Evolutionary conservation across 225 moss, liverwort and hornwort species (phyloP).

Genomic region (Polytrichum formosum): DNA sequence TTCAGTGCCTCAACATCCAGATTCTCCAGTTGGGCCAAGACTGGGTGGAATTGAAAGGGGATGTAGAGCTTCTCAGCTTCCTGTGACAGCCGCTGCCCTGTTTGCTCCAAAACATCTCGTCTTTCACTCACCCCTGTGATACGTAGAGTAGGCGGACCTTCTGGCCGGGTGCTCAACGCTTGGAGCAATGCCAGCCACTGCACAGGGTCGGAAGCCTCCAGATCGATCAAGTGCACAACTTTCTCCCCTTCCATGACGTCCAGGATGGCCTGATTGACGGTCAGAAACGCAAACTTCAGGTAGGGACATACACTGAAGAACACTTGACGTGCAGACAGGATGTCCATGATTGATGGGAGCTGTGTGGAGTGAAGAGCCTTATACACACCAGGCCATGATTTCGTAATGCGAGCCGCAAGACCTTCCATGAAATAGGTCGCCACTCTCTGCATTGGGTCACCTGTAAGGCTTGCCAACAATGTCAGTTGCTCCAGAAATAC

Average conservation of each 20-base stretch:
- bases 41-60: conserved; percentile 37
- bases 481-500: conserved; percentile 47
- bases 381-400: conserved; percentile 50
- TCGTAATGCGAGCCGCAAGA: conserved; percentile 41
- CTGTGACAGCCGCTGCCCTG: conserved; percentile 36
- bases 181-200: conserved; percentile 53
- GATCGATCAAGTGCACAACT: conserved; percentile 43
- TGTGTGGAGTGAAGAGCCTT: conserved; percentile 44
- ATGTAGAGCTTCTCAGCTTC: conserved; percentile 39
- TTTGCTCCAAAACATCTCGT: conserved; percentile 30
- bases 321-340: conserved; percentile 45
- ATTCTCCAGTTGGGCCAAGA: conserved; percentile 30
- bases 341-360: conserved; percentile 35
- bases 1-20: conserved; percentile 22
- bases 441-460: conserved; percentile 53
- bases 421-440: conserved; percentile 57
- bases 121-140: conserved; percentile 48
- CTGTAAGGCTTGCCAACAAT: conserved; percentile 35
- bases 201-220: conserved; percentile 48
- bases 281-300: conserved; percentile 46
- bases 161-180: conserved; percentile 39
- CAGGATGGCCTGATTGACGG: conserved; percentile 52
- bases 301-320: conserved; percentile 51
- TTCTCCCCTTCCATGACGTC: conserved; percentile 47
- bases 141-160: conserved; percentile 38